A percentile compares a stretch with the other conserved stretches of the same genome.
Conservation (phyloP, 371 early-diverging fungal genomes). For the Sporodiniella umbellata region DNA sequence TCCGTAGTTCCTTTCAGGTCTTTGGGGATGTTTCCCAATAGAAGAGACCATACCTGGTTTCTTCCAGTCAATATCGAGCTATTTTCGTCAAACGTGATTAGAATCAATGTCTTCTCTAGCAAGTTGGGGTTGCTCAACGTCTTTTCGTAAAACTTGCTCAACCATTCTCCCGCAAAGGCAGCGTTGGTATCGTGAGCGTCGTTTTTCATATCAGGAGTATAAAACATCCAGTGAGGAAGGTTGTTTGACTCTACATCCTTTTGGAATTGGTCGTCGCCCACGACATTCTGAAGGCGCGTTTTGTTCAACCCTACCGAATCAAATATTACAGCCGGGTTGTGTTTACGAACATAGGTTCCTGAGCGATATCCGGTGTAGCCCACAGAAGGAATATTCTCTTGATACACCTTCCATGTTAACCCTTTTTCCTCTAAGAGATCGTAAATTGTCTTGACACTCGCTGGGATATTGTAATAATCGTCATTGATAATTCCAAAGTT, state of each 20-base stretch:
- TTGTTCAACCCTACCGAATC: slow-evolving; percentile 35
- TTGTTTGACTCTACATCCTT: slow-evolving; percentile 17
- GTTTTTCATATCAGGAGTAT: slow-evolving; percentile 29
- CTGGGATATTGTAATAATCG: slow-evolving; percentile 22
- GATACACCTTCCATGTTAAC: slow-evolving; percentile 59
- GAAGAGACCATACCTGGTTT: slow-evolving; percentile 32
- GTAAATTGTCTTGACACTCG: slow-evolving; percentile 35
- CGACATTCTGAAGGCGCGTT: slow-evolving; percentile 41
- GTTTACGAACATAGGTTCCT: slow-evolving; percentile 40
- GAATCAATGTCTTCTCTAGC: slow-evolving; percentile 19
- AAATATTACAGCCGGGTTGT: slow-evolving; percentile 54
- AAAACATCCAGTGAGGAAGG: slow-evolving; percentile 35
- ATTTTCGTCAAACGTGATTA: slow-evolving; percentile 33
- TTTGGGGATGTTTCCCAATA: slow-evolving; percentile 25
- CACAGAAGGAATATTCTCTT: slow-evolving; percentile 49
- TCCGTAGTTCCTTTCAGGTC: slow-evolving; percentile 41
- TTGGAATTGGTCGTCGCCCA: slow-evolving; percentile 22
- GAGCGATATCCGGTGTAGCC: slow-evolving; percentile 32
- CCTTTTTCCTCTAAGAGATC: slow-evolving; percentile 58
- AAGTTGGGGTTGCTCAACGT: slow-evolving; percentile 26
- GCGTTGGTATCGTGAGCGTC: slow-evolving; percentile 34
- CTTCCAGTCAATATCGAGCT: slow-evolving; percentile 1
- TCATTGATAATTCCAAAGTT: slow-evolving; percentile 23
- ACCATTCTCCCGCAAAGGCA: slow-evolving; percentile 30
- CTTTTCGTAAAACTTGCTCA: slow-evolving; percentile 17